Evolutionary conservation across 2,329 filamentous ascomycete genomes (phyloP), one percentile per base, ranked within the genome.

Genomic region (Alternaria infectoria): DNA sequence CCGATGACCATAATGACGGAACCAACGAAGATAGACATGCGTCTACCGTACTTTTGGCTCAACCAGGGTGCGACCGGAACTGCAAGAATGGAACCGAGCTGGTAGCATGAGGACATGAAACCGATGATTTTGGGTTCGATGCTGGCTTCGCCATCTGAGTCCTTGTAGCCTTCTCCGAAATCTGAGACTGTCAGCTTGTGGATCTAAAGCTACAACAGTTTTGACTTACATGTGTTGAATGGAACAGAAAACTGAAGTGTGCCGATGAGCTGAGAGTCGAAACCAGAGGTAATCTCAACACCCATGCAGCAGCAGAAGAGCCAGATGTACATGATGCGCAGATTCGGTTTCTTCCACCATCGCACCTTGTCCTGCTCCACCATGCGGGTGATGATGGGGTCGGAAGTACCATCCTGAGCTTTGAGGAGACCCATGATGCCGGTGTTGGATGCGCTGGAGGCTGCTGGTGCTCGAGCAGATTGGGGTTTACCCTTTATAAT

Each of bases 1-100:
- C 88, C 88, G 23, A 88, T 57, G 15, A 88, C 79, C 83, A 89
- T 87, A 67, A 90, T 83, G 5, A 80, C 59, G 3, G 85, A 85
- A 15, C 88, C 89, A 8, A 86, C 80, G 71, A 90, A 86, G 62
- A 89, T 86, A 5, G 84, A 84, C 60, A 85, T 81, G 69, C 83
- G 82, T 45, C 88, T 81, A 12, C 88, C 88, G 51, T 87, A 84
- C 6, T 57, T 72, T 52, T 77, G 73, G 52, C 71, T 75, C 62
- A 74, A 62, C 70, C 70, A 79, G 25, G 77, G 77, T 25, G 71
- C 75, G 23, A 78, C 65, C 0, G 77, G 77, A 7, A 78, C 76
- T 23, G 72, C 77, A 23, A 77, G 52, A 43, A 79, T 76, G 4
- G 77, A 77, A 9, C 77, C 77, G 19, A 79, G 75, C 57, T 78